Conservation (phyloP, 2,329 filamentous ascomycete species). For the Aspergillus pseudotamarii region DNA sequence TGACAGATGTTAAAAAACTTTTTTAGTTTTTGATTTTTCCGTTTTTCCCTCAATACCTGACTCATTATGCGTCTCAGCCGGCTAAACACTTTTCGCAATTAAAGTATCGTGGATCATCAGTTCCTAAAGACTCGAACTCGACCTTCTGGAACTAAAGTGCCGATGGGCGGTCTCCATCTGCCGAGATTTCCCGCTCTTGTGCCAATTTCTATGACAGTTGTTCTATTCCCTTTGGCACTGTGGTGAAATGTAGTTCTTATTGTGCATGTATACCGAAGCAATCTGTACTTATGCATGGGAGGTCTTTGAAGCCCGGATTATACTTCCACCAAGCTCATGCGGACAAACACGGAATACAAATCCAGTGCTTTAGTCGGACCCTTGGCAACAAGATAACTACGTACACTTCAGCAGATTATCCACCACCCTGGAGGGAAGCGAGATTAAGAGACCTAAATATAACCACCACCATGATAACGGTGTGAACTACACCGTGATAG, state of each 20-base stretch:
- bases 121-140: slow-evolving; percentile 12
- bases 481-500: background rate
- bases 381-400: background rate
- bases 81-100: background rate
- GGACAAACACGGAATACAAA: background rate
- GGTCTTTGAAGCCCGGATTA: background rate
- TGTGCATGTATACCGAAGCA: background rate
- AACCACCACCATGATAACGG: background rate
- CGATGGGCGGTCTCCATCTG: background rate
- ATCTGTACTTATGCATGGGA: too few relatives aligned
- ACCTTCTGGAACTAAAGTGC: background rate
- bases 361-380: background rate
- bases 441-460: slow-evolving; percentile 16
- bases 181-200: background rate
- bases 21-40: slow-evolving; percentile 9
- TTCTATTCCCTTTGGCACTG: background rate
- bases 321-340: background rate
- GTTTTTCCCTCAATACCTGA: background rate
- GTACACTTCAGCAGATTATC: background rate
- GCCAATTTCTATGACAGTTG: background rate
- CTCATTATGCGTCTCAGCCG: background rate
- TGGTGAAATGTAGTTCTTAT: background rate
- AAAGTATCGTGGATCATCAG: slow-evolving; percentile 13
- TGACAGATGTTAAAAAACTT: slow-evolving; percentile 30
- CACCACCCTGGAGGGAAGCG: slow-evolving; percentile 10